Evolutionary conservation across 2,329 filamentous ascomycete genomes (phyloP), one percentile per base, ranked within the genome.

Genomic region (Metarhizium guizhouense): DNA sequence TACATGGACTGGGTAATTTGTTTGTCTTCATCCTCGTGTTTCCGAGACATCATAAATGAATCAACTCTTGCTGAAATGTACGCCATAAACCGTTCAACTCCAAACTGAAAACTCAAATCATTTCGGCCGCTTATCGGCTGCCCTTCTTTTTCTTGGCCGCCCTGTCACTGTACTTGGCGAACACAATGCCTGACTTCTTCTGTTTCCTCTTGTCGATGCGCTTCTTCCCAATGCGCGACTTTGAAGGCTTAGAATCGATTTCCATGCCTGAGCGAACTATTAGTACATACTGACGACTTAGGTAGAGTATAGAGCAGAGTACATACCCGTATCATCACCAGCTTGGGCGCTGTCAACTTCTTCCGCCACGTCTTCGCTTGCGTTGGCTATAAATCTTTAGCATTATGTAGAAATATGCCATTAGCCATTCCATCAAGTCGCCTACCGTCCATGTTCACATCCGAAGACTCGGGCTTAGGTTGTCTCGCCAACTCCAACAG

Each of bases 401-500:
- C 6, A 45, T 45, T 2, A 10, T 20, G 6, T 7, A 58, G 40
- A 20, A 29, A 7, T 14, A 29, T n/a, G 4, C 14, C 38, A 5
- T 11, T 20, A 18, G n/a, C 20, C n/a, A 6, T 16, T 49, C 34
- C 6, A n/a, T 36, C 6, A 47, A 34, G 54, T 48, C 11, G 55
- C 62, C 72, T 66, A 62, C 67, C 68, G 53, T 76, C 73, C 68
- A 82, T 79, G 55, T 74, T 75, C 61, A 78, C 71, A 60, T 82
- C 75, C 53, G 72, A 70, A 56, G 73, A 68, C 61, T 74, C 70
- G n/a, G 88, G 85, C 70, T 88, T 90, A 58, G 89, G 85, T 67
- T 91, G 85, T 56, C 85, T 79, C 50, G 87, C 88, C 63, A 95
- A 71, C 69, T 92, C 90, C 66, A 92, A 78, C 58, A 96, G 78